phyloP scores from a whole-genome alignment of 768 basidiomycete genomes.

The Aureoboletus auriporus region DNA sequence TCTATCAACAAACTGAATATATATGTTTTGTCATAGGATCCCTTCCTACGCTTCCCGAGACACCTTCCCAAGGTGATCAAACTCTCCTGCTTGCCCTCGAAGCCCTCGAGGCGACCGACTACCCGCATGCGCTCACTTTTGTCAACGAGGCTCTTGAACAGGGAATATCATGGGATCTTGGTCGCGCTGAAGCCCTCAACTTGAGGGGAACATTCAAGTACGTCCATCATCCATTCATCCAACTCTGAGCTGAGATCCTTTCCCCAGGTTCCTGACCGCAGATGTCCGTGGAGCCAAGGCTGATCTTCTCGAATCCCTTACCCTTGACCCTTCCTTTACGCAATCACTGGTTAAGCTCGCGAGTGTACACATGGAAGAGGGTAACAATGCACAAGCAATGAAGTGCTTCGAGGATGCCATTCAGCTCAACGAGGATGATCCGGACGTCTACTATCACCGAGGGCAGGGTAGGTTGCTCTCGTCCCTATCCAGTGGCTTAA shows the following conservation, averaged over 20 bases:
- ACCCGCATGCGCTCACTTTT: slow-evolving; percentile 72
- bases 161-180: slow-evolving; percentile 70
- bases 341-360: slow-evolving; percentile 96
- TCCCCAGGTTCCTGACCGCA: slow-evolving; percentile 78
- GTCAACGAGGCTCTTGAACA: slow-evolving; percentile 86
- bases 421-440: slow-evolving; percentile 74
- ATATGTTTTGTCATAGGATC: slow-evolving; percentile 40
- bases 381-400: slow-evolving; percentile 76
- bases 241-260: background rate
- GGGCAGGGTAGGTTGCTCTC: slow-evolving; percentile 67
- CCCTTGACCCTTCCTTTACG: slow-evolving; percentile 63
- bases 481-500: background rate
- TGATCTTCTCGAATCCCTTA: slow-evolving; percentile 76
- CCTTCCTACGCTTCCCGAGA: slow-evolving; percentile 68
- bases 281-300: slow-evolving; percentile 78
- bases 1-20: background rate
- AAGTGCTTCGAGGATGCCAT: slow-evolving; percentile 90
- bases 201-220: slow-evolving; percentile 95
- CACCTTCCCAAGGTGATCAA: slow-evolving; percentile 74
- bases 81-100: slow-evolving; percentile 78
- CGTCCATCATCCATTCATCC: slow-evolving; percentile 21
- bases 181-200: slow-evolving; percentile 86
- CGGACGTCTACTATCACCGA: slow-evolving; percentile 98
- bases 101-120: slow-evolving; percentile 83
- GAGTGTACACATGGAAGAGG: slow-evolving; percentile 95